Evolutionary conservation across 257 asterid genomes (phyloP).

Genomic region (Solanum appendiculatum): DNA sequence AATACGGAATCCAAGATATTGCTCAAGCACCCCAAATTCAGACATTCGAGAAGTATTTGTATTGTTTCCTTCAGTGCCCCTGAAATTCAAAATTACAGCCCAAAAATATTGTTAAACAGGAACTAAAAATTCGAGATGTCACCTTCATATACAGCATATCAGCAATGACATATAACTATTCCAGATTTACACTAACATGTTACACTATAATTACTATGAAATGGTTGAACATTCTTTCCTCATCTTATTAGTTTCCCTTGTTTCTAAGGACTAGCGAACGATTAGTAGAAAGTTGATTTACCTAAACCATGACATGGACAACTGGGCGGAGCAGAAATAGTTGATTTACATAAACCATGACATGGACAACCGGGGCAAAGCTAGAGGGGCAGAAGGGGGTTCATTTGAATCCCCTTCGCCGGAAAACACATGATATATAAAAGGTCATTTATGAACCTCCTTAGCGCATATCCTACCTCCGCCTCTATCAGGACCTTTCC

Average conservation of each 20-base stretch:
- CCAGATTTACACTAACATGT: neutral
- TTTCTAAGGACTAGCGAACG: neutral
- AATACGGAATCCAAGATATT: conserved; percentile 71
- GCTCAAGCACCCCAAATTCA: conserved; percentile 80
- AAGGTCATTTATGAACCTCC: neutral
- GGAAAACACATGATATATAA: neutral
- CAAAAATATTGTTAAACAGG: neutral
- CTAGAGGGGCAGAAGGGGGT: neutral
- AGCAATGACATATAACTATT: neutral
- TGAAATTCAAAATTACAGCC: conserved; percentile 26
- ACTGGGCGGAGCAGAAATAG: too few relatives aligned
- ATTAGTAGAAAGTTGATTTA: neutral
- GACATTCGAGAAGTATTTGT: conserved; percentile 46
- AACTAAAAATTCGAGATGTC: neutral
- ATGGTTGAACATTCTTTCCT: neutral
- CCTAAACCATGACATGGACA: neutral
- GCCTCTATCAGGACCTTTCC: neutral
- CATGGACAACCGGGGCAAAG: neutral
- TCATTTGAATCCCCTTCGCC: neutral
- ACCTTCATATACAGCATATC: neutral
- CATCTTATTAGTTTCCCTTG: neutral
- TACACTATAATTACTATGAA: neutral
- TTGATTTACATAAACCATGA: neutral
- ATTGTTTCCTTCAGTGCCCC: conserved; percentile 66
- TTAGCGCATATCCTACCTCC: neutral